These are phyloP conservation scores for Cladosporium sp. DNA, from an alignment of 2,329 filamentous ascomycete species.

Conservation along the genomic window DNA sequence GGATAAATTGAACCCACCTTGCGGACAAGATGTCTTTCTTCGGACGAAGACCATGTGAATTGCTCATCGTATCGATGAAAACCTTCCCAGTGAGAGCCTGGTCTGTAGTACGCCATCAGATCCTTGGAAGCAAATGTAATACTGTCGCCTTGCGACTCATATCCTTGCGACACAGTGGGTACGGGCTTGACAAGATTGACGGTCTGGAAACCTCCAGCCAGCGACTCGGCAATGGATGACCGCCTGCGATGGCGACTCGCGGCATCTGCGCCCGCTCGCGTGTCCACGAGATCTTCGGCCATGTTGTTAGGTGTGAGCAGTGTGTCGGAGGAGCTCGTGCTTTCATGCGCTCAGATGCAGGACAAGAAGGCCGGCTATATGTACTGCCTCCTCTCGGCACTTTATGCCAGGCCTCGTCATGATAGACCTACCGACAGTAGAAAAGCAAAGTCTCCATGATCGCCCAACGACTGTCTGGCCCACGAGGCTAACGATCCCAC, in stretches of 20 bases:
- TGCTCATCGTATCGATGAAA: slow-evolving; percentile 54
- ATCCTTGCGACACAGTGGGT: not conserved
- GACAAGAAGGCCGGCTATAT: too few species aligned
- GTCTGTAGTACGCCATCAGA: not conserved
- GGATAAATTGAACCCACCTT: slow-evolving; percentile 35
- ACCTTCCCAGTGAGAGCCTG: slow-evolving; percentile 39
- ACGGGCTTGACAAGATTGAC: not conserved
- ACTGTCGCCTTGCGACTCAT: not conserved
- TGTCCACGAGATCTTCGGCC: not conserved
- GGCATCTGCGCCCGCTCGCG: not conserved
- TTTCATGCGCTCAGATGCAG: too few species aligned
- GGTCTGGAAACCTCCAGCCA: not conserved
- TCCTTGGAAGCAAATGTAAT: not conserved
- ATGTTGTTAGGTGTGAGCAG: not conserved
- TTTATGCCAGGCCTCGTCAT: too few species aligned
- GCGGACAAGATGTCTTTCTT: slow-evolving; percentile 51
- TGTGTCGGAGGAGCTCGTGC: too few species aligned
- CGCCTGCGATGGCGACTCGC: not conserved
- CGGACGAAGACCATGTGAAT: slow-evolving; percentile 51
- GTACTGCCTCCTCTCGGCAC: too few species aligned
- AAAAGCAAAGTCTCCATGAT: too few species aligned
- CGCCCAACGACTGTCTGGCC: too few species aligned
- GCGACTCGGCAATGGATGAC: not conserved
- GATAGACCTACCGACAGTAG: too few species aligned
- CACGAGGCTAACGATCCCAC: too few species aligned